Evolutionary conservation across 2,329 filamentous ascomycete species (phyloP).

Genomic region (Aspergillus bombycis): DNA sequence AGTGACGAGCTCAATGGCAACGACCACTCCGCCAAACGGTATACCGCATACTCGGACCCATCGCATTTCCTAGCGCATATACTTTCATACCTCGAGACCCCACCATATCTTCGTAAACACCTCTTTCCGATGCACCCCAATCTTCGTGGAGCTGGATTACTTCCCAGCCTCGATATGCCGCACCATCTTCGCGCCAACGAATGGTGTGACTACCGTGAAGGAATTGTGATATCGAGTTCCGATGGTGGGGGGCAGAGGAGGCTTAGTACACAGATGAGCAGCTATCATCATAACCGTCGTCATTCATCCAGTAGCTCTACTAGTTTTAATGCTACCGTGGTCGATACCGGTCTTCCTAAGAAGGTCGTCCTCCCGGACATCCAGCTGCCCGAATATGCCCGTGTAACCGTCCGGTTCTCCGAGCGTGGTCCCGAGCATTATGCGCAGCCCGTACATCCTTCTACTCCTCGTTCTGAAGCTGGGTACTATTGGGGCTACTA

Average conservation of each 20-base stretch:
- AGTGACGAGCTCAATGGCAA: constrained; percentile 12
- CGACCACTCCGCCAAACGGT: constrained; percentile 32
- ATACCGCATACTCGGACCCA: constrained; percentile 72
- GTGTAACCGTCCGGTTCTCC: constrained; percentile 72
- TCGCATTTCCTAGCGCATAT: constrained; percentile 79
- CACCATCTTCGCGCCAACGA: constrained; percentile 77
- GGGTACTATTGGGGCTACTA: constrained; percentile 89
- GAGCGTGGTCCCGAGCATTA: constrained; percentile 34
- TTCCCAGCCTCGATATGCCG: constrained; percentile 81
- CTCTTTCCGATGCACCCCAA: constrained; percentile 82
- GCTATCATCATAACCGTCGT: constrained; percentile 4
- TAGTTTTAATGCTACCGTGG: constrained; percentile 29
- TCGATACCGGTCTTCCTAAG: constrained; percentile 55
- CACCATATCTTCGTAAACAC: constrained; percentile 75
- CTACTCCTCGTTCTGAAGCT: constrained; percentile 69
- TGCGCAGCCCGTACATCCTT: constrained; percentile 68
- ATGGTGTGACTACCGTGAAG: constrained; percentile 79
- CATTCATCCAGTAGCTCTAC: constrained; percentile 21
- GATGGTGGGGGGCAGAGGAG: constrained; percentile 36
- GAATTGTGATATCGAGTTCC: constrained; percentile 58
- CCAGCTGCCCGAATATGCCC: constrained; percentile 67
- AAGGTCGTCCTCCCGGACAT: constrained; percentile 58
- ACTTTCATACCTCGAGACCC: constrained; percentile 80
- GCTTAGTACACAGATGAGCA: constrained; percentile 39
- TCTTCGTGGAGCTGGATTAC: constrained; percentile 69